phyloP scores from a whole-genome alignment of 1,284 basidiomycete species.

The Mycena sp. region DNA sequence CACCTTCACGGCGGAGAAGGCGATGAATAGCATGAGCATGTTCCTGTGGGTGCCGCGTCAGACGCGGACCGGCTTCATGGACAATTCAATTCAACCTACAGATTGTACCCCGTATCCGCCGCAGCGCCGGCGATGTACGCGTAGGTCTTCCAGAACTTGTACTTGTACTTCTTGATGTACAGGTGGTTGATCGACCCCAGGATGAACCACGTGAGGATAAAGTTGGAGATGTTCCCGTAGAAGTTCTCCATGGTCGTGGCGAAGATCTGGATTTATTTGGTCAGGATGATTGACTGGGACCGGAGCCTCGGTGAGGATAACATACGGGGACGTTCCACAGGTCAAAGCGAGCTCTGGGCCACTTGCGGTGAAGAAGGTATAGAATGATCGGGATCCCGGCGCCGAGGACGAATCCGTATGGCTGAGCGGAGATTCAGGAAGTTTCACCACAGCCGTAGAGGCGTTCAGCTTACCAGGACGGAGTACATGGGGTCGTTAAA shows the following conservation, averaged over 20 bases:
- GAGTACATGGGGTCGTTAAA: constrained; percentile 36
- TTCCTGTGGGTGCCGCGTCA: constrained; percentile 10
- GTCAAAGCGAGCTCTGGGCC: constrained; percentile 34
- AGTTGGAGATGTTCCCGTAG: constrained; percentile 35
- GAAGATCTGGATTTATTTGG: constrained; percentile 15
- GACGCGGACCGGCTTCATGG: too few species aligned
- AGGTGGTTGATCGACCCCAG: constrained; percentile 37
- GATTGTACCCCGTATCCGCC: constrained; percentile 39
- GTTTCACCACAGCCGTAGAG: background rate
- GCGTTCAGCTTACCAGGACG: background rate
- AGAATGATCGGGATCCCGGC: constrained; percentile 33
- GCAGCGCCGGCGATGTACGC: constrained; percentile 37
- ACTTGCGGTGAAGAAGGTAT: constrained; percentile 32
- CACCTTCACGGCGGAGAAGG: constrained; percentile 32
- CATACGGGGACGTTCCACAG: constrained; percentile 34
- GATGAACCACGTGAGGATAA: constrained; percentile 33
- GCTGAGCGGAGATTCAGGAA: constrained; percentile 17
- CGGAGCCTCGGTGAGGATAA: background rate
- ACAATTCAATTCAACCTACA: constrained; percentile 1
- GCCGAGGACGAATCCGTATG: constrained; percentile 37
- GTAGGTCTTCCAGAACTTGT: constrained; percentile 39
- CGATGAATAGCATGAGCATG: constrained; percentile 38
- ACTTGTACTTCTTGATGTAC: constrained; percentile 37
- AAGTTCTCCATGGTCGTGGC: constrained; percentile 28
- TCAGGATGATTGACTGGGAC: too few species aligned